Evolutionary conservation across 1,284 basidiomycete genomes (phyloP).

Genomic region (Moesziomyces globuligerus): DNA sequence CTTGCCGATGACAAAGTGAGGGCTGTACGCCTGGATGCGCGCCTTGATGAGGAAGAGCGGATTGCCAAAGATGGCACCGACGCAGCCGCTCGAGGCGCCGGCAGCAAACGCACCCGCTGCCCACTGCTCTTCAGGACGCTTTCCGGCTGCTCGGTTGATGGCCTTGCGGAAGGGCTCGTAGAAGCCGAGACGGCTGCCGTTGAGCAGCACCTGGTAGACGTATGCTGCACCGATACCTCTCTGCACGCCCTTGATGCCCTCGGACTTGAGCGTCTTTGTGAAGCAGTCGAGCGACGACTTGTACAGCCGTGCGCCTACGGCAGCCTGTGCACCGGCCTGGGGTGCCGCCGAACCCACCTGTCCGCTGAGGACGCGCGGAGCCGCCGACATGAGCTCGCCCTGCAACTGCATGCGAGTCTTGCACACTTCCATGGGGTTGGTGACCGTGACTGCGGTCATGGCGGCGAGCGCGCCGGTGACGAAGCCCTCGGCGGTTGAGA

Average conservation of each 20-base stretch:
- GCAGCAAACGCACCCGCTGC: constrained; percentile 73
- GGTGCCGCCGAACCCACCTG: constrained; percentile 39
- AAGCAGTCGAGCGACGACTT: constrained; percentile 87
- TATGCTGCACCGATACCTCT: constrained; percentile 84
- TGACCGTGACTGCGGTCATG: constrained; percentile 57
- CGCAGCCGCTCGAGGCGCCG: constrained; percentile 86
- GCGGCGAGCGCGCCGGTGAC: constrained; percentile 53
- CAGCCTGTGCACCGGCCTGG: constrained; percentile 30
- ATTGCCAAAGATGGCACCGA: constrained; percentile 90
- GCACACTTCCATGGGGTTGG: constrained; percentile 62
- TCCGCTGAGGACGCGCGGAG: constrained; percentile 33
- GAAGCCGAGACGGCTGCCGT: constrained; percentile 93
- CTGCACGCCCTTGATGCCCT: constrained; percentile 89
- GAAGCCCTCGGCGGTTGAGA: constrained; percentile 55
- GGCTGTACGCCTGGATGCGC: constrained; percentile 81
- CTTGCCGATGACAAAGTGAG: constrained; percentile 90
- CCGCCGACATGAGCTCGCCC: constrained; percentile 56
- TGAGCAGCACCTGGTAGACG: constrained; percentile 80
- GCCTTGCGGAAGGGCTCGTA: constrained; percentile 88
- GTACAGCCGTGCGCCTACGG: constrained; percentile 72
- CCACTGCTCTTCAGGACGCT: constrained; percentile 75
- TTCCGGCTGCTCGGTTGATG: constrained; percentile 78
- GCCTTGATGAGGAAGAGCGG: constrained; percentile 97
- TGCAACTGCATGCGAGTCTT: constrained; percentile 66
- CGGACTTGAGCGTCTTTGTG: constrained; percentile 86